Evolutionary conservation across 2,329 filamentous ascomycete genomes (phyloP).

Genomic region (Paecilomyces sp.): DNA sequence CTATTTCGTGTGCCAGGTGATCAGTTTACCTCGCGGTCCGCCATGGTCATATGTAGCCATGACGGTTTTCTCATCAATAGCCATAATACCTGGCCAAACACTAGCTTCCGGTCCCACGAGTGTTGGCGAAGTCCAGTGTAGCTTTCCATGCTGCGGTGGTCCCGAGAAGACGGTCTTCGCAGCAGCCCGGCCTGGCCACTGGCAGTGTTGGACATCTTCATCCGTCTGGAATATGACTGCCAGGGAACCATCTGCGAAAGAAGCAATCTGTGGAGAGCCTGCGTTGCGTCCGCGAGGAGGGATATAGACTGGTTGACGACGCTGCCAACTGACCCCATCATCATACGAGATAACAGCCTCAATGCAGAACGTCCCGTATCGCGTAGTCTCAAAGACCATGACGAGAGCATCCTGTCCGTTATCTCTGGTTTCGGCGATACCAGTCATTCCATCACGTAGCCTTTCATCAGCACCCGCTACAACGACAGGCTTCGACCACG

Average conservation of each 20-base stretch:
- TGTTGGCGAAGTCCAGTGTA: slow-evolving; percentile 26
- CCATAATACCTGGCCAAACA: slow-evolving; percentile 34
- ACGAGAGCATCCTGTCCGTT: slow-evolving; percentile 31
- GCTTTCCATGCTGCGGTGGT: slow-evolving; percentile 24
- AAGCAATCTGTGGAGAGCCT: slow-evolving; percentile 40
- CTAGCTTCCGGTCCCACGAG: slow-evolving; percentile 23
- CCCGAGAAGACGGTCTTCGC: slow-evolving; percentile 36
- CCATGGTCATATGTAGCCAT: slow-evolving; percentile 23
- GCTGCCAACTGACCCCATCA: slow-evolving; percentile 34
- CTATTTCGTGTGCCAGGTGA: slow-evolving; percentile 15
- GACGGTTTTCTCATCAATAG: slow-evolving; percentile 17
- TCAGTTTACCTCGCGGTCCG: slow-evolving; percentile 18
- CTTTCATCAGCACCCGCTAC: slow-evolving; percentile 34
- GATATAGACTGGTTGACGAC: slow-evolving; percentile 35
- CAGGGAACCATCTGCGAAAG: slow-evolving; percentile 32
- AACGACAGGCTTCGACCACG: slow-evolving; percentile 38
- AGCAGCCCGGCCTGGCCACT: slow-evolving; percentile 35
- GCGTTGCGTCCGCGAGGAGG: slow-evolving; percentile 34
- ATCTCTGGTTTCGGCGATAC: slow-evolving; percentile 30
- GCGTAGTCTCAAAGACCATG: slow-evolving; percentile 43
- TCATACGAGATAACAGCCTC: slow-evolving; percentile 42
- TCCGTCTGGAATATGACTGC: slow-evolving; percentile 44
- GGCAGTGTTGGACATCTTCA: slow-evolving; percentile 29
- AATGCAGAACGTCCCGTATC: slow-evolving; percentile 34
- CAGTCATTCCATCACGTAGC: slow-evolving; percentile 40